Conservation (phyloP, 805 yeast species). For the Yarrowia porcina region DNA sequence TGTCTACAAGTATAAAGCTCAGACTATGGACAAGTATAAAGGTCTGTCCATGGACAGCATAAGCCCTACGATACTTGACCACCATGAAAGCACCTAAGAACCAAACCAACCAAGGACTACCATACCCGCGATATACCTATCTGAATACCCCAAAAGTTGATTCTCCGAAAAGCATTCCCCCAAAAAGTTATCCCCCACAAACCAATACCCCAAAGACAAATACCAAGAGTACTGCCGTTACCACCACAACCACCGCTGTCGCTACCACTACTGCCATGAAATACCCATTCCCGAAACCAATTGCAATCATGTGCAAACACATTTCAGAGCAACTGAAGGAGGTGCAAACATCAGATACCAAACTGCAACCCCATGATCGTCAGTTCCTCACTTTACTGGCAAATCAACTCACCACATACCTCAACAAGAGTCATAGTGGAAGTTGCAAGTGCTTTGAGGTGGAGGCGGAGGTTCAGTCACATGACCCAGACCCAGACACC, state of each 20-base stretch:
- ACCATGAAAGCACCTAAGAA: no score
- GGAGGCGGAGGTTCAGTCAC: neutral
- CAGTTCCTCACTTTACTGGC: neutral
- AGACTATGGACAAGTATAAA: no score
- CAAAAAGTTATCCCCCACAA: no score
- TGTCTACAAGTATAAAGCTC: neutral
- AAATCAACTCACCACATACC: neutral
- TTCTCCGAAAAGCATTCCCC: no score
- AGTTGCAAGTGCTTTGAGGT: neutral
- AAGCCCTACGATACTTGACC: no score
- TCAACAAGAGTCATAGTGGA: neutral
- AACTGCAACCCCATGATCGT: neutral
- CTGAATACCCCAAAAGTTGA: no score
- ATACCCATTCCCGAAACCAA: neutral
- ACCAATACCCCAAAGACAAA: no score
- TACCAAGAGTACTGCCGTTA: no score
- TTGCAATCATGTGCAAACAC: slow-evolving; percentile 5
- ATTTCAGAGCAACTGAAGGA: neutral
- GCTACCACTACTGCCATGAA: neutral
- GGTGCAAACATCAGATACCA: neutral
- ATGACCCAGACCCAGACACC: neutral
- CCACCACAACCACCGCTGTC: no score
- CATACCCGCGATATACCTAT: no score
- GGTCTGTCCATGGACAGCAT: no score
- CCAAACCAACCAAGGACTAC: no score